Evolutionary conservation across 2,329 filamentous ascomycete genomes (phyloP).

Genomic region (Fusarium pseudonygamai): DNA sequence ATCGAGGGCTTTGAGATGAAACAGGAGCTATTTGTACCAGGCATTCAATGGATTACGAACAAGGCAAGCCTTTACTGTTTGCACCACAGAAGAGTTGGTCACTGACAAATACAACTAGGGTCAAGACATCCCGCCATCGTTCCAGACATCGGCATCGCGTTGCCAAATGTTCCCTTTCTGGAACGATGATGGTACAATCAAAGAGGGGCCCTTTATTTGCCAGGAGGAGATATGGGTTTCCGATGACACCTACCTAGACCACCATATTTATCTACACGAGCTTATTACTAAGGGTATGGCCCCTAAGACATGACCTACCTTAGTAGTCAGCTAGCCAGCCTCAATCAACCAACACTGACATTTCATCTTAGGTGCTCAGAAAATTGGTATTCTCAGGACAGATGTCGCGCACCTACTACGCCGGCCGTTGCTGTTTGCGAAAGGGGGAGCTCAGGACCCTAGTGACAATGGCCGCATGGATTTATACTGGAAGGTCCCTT

Average conservation of each 20-base stretch:
- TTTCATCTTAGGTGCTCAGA: neutral
- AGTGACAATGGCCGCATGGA: rapidly evolving
- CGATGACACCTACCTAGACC: neutral
- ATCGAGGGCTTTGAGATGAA: rapidly evolving
- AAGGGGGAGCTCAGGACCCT: too few relatives aligned
- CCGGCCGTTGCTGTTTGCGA: too few relatives aligned
- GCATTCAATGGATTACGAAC: neutral
- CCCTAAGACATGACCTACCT: neutral
- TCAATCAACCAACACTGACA: neutral
- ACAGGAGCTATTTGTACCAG: neutral
- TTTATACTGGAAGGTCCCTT: neutral
- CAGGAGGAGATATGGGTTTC: neutral
- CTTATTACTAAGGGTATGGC: neutral
- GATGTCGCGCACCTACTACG: neutral
- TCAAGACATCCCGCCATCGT: neutral
- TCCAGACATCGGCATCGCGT: rapidly evolving
- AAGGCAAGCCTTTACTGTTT: neutral
- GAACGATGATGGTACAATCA: rapidly evolving
- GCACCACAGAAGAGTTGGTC: rapidly evolving
- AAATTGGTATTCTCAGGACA: rapidly evolving
- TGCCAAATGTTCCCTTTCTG: neutral
- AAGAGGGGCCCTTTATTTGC: neutral
- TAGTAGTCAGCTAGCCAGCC: neutral
- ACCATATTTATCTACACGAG: rapidly evolving
- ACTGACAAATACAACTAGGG: neutral